Conservation (phyloP, 495 filamentous ascomycete species). For the Bryoglossum gracile region DNA sequence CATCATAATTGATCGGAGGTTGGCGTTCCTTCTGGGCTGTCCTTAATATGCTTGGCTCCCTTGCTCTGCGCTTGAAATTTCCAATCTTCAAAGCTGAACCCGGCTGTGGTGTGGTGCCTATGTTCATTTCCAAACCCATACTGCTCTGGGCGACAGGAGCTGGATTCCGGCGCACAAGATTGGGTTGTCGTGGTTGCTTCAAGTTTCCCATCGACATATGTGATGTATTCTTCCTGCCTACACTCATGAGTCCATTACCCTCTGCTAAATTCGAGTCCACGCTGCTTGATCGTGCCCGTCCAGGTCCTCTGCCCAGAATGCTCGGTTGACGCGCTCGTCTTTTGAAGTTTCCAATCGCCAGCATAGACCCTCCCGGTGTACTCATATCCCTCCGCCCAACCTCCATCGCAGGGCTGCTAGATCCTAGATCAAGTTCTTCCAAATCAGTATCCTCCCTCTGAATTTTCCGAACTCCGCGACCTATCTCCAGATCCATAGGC, state of each 20-base stretch:
- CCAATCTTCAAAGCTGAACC: conserved; percentile 21
- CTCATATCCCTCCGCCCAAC: conserved; percentile 17
- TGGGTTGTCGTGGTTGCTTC: conserved; percentile 9
- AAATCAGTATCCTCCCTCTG: neutral
- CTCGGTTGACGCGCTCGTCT: conserved; percentile 21
- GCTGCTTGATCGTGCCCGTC: conserved; percentile 20
- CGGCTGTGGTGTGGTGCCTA: conserved; percentile 16
- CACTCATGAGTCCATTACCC: conserved; percentile 14
- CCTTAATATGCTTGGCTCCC: conserved; percentile 62
- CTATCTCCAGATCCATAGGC: neutral
- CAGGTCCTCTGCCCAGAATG: conserved; percentile 17
- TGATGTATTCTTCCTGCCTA: conserved; percentile 15
- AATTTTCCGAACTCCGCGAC: conserved; percentile 8
- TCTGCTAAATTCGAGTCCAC: conserved; percentile 21
- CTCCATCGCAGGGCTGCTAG: conserved; percentile 23
- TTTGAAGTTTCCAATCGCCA: conserved; percentile 19
- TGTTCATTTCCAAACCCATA: conserved; percentile 14
- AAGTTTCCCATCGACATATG: neutral
- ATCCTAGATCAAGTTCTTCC: conserved; percentile 10
- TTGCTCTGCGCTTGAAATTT: conserved; percentile 57
- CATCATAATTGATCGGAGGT: conserved; percentile 36
- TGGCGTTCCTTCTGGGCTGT: conserved; percentile 49
- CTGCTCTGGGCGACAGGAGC: conserved; percentile 9
- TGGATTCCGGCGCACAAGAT: conserved; percentile 6
- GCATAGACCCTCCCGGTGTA: conserved; percentile 19